Conservation (phyloP, 2,329 filamentous ascomycete species). For the Pseudogymnoascus sp. region DNA sequence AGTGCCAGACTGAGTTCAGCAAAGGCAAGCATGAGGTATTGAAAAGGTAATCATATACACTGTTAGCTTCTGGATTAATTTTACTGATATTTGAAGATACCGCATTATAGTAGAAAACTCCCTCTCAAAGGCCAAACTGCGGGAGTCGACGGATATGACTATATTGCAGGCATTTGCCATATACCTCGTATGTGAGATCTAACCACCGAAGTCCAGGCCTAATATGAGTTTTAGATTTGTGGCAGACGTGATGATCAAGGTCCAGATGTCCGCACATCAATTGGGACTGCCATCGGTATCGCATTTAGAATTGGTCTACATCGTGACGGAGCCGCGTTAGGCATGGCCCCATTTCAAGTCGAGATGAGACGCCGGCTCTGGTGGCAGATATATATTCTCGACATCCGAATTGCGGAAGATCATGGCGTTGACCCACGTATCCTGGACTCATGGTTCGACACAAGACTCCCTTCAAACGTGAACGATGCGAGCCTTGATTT, state of each 20-base stretch:
- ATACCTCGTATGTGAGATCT: slow-evolving; percentile 49
- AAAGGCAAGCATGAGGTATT: slow-evolving; percentile 37
- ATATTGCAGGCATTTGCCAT: slow-evolving; percentile 56
- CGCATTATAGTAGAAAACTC: slow-evolving; percentile 58
- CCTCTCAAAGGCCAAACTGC: slow-evolving; percentile 45
- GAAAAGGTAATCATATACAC: no score
- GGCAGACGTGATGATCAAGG: slow-evolving; percentile 24
- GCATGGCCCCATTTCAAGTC: slow-evolving; percentile 41
- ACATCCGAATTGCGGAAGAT: slow-evolving; percentile 42
- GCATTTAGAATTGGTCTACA: slow-evolving; percentile 39
- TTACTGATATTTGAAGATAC: slow-evolving; percentile 43
- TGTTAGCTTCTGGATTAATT: no score
- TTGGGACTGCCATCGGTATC: slow-evolving; percentile 31
- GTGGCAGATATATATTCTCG: slow-evolving; percentile 43
- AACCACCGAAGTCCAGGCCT: slow-evolving; percentile 17
- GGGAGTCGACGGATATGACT: slow-evolving; percentile 54
- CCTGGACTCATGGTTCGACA: slow-evolving; percentile 38
- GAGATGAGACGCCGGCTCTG: slow-evolving; percentile 46
- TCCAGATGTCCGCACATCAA: slow-evolving; percentile 35
- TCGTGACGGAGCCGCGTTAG: slow-evolving; percentile 42
- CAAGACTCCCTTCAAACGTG: slow-evolving; percentile 42
- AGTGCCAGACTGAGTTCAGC: slow-evolving; percentile 43
- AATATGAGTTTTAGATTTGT: slow-evolving; percentile 5
- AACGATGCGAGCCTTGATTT: slow-evolving; percentile 42
- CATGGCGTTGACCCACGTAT: slow-evolving; percentile 41